A percentile compares a stretch with the other conserved stretches of the same genome.
phyloP scores from a whole-genome alignment of 129 eudicot species.

The sunflower (Helianthus annuus) region DNA sequence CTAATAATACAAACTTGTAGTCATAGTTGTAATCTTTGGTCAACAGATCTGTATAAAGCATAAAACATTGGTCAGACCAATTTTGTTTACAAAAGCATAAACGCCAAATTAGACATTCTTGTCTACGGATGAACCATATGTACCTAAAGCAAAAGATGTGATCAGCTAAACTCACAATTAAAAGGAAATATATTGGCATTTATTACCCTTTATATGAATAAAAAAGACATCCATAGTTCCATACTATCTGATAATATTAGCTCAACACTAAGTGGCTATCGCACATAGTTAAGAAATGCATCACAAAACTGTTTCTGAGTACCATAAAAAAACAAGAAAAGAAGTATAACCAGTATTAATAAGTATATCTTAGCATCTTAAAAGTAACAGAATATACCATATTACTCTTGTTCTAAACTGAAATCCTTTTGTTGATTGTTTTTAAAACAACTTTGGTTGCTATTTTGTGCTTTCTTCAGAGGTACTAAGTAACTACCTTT shows the following conservation, averaged over 20 bases:
- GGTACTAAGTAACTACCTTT: not conserved
- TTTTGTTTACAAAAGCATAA: not conserved
- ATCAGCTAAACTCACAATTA: constrained; percentile 2
- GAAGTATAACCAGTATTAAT: not conserved
- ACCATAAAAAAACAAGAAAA: not conserved
- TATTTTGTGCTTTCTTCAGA: not conserved
- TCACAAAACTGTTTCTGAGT: not conserved
- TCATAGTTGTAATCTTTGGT: constrained; percentile 92
- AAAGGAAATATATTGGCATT: not conserved
- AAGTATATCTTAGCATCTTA: constrained; percentile 1
- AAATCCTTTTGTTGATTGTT: not conserved
- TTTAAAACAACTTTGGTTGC: not conserved
- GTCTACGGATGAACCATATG: not conserved
- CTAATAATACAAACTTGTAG: constrained; percentile 73
- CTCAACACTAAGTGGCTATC: not conserved
- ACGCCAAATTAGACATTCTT: constrained; percentile 13
- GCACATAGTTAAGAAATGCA: not conserved
- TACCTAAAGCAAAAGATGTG: too few relatives aligned
- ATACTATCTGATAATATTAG: not conserved
- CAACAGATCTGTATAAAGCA: constrained; percentile 65
- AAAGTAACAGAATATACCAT: not conserved
- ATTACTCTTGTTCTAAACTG: too few relatives aligned
- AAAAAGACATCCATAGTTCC: not conserved
- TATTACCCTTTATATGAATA: not conserved
- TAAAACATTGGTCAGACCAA: constrained; percentile 7